Percentiles rank a stretch among this genome's conserved stretches.
These are phyloP conservation scores for Thymus quinquecostatus DNA, from an alignment of 257 asterid species.

Conservation along the genomic window DNA sequence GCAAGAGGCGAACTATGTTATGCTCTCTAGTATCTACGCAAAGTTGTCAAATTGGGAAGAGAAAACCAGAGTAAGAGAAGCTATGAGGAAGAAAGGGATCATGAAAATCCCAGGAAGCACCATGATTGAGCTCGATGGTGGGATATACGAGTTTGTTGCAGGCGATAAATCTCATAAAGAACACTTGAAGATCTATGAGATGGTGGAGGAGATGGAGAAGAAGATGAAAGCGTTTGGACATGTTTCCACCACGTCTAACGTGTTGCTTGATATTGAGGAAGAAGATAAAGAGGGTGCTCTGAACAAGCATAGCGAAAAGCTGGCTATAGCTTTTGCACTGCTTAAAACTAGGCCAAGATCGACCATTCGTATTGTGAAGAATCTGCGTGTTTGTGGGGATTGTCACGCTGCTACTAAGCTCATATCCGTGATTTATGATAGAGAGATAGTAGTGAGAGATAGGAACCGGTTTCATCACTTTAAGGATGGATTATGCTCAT, in stretches of 20 bases:
- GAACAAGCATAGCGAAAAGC: constrained; percentile 57
- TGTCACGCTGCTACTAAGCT: constrained; percentile 64
- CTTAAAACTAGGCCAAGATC: constrained; percentile 51
- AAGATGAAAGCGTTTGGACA: constrained; percentile 50
- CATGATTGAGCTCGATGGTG: constrained; percentile 62
- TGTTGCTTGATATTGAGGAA: constrained; percentile 61
- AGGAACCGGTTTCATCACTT: constrained; percentile 62
- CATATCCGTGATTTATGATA: constrained; percentile 48
- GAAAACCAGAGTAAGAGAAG: constrained; percentile 62
- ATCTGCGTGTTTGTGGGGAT: constrained; percentile 58
- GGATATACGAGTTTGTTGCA: constrained; percentile 55
- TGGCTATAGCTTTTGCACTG: constrained; percentile 69
- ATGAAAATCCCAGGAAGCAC: constrained; percentile 80
- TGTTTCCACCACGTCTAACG: constrained; percentile 45
- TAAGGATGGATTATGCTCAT: constrained; percentile 55
- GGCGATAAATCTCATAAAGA: constrained; percentile 56
- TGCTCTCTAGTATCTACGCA: constrained; percentile 69
- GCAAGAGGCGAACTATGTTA: constrained; percentile 65
- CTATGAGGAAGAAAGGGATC: constrained; percentile 70
- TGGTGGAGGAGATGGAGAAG: constrained; percentile 67
- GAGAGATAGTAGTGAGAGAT: constrained; percentile 60
- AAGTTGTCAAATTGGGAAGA: constrained; percentile 64
- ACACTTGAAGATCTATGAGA: constrained; percentile 41
- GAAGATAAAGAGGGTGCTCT: constrained; percentile 68
- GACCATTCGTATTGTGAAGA: constrained; percentile 50